These are phyloP conservation scores for Pichia sporocuriosa DNA, from an alignment of 805 yeast genomes.

Conservation along the genomic window DNA sequence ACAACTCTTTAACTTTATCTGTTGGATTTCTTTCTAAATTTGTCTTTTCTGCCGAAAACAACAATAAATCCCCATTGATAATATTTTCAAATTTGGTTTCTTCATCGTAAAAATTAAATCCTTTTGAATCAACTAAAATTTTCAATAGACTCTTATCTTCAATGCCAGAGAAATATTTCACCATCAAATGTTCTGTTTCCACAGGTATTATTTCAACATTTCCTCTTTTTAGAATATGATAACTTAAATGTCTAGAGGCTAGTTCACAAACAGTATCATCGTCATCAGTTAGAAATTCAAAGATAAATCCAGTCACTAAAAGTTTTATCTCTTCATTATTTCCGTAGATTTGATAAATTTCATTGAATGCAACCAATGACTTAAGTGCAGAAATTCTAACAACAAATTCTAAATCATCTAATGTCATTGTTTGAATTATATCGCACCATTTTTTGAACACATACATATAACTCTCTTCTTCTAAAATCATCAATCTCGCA, in stretches of 20 bases:
- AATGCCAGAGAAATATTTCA: slow-evolving; percentile 6
- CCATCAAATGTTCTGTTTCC: slow-evolving; percentile 26
- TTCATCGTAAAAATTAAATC: slow-evolving; percentile 7
- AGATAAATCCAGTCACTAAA: slow-evolving; percentile 13
- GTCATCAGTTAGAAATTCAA: slow-evolving; percentile 52
- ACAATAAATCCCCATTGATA: slow-evolving; percentile 23
- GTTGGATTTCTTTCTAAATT: slow-evolving; percentile 57
- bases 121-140: slow-evolving; percentile 4
- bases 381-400: slow-evolving; percentile 40
- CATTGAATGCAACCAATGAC: slow-evolving; percentile 34
- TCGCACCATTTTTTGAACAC: slow-evolving; percentile 25
- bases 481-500: slow-evolving; percentile 7
- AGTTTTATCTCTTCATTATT: slow-evolving; percentile 4
- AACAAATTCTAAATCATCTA: slow-evolving; percentile 40
- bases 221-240: slow-evolving; percentile 21
- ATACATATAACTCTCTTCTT: slow-evolving; percentile 6
- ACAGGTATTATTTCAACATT: slow-evolving; percentile 25
- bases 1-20: slow-evolving; percentile 13
- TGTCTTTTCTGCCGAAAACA: slow-evolving; percentile 63
- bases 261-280: slow-evolving; percentile 50
- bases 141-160: neutral
- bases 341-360: slow-evolving; percentile 5
- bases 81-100: slow-evolving; percentile 11
- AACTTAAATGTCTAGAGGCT: slow-evolving; percentile 38
- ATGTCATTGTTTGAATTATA: slow-evolving; percentile 24